A percentile compares a stretch with the other conserved stretches of the same genome.
These are phyloP conservation scores for Penicillium macrosclerotiorum DNA, from an alignment of 495 filamentous ascomycete genomes.

Conservation along the genomic window DNA sequence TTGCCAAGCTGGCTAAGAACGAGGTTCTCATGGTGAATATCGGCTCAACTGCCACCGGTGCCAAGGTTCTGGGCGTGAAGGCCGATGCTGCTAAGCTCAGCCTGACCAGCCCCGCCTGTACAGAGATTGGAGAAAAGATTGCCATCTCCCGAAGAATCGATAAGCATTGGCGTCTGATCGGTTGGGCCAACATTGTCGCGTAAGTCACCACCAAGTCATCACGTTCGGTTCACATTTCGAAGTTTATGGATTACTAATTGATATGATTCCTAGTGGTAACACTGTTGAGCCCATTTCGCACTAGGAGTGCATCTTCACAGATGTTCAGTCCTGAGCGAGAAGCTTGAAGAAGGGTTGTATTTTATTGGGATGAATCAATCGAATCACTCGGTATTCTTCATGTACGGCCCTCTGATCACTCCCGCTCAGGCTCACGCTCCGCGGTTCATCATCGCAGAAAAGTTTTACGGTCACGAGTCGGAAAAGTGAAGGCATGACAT, in stretches of 20 bases:
- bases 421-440: constrained; percentile 18
- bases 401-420: constrained; percentile 9
- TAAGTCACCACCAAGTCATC: constrained; percentile 50
- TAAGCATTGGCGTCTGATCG: constrained; percentile 98
- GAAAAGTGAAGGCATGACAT: constrained; percentile 31
- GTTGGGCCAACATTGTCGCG: constrained; percentile 90
- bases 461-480: constrained; percentile 35
- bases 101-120: constrained; percentile 87
- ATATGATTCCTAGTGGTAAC: constrained; percentile 40
- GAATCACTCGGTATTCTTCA: constrained; percentile 2
- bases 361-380: constrained; percentile 4
- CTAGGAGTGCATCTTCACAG: constrained; percentile 25
- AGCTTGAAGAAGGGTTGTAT: constrained; percentile 7
- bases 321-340: constrained; percentile 16
- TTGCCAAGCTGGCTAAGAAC: constrained; percentile 94
- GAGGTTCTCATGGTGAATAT: constrained; percentile 99
- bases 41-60: constrained; percentile 91
- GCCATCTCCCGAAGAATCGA: constrained; percentile 94
- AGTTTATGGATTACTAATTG: constrained; percentile 19
- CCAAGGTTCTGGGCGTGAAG: constrained; percentile 93
- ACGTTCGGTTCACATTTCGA: too few relatives aligned
- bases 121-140: constrained; percentile 94
- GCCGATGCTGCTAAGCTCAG: constrained; percentile 92
- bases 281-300: constrained; percentile 52
- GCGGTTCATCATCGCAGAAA: constrained; percentile 21